Conservation (phyloP, 352 stramenopile species). For the Blastocystis sp. region DNA sequence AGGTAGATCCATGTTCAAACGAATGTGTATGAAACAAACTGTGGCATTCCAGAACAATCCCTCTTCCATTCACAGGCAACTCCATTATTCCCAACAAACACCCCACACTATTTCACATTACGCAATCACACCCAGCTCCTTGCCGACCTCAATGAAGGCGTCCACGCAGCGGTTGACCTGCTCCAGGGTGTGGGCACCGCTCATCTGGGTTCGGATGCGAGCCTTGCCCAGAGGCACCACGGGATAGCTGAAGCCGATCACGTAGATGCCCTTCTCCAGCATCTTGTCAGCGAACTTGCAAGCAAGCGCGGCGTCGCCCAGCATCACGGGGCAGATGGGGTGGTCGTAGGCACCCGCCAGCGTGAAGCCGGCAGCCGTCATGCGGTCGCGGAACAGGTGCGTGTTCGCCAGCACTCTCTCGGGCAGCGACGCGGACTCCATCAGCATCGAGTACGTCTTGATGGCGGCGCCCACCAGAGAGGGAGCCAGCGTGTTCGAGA, state of each 20-base stretch:
- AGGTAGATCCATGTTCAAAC: too few relatives aligned
- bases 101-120: conserved; percentile 29
- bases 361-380: conserved; percentile 84
- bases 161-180: conserved; percentile 85
- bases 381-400: conserved; percentile 85
- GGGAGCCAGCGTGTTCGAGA: conserved; percentile 87
- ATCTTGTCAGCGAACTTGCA: conserved; percentile 84
- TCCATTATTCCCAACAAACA: conserved; percentile 8
- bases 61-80: too few relatives aligned
- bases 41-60: too few relatives aligned
- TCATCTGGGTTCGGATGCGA: conserved; percentile 86
- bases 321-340: conserved; percentile 86
- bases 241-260: conserved; percentile 89
- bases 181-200: conserved; percentile 84
- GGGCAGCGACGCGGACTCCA: conserved; percentile 76
- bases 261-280: conserved; percentile 87
- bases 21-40: too few relatives aligned
- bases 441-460: conserved; percentile 88
- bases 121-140: conserved; percentile 74
- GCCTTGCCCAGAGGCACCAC: conserved; percentile 87
- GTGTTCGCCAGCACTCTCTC: conserved; percentile 84
- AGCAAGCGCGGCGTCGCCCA: conserved; percentile 84
- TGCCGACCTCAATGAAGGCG: conserved; percentile 86
- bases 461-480: conserved; percentile 85
- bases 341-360: conserved; percentile 81